A percentile compares a stretch with the other conserved stretches of the same genome.
Evolutionary conservation across 768 basidiomycete species (phyloP).

Genomic region (Gelatoporia subvermispora): DNA sequence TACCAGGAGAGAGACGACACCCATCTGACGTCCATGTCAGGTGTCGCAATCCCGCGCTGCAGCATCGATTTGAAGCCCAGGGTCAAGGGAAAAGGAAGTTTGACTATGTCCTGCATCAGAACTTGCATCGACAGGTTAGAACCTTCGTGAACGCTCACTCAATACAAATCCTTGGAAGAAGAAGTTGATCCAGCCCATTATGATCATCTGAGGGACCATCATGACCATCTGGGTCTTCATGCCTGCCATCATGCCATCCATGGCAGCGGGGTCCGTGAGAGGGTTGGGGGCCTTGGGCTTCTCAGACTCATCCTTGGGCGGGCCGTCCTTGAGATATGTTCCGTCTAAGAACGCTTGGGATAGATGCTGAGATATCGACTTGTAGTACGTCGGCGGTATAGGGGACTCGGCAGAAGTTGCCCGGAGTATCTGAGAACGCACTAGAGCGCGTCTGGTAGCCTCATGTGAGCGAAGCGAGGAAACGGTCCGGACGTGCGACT

Average conservation of each 20-base stretch:
- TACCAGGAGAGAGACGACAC: slow-evolving; percentile 99
- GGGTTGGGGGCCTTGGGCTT: slow-evolving; percentile 67
- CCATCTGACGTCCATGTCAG: slow-evolving; percentile 98
- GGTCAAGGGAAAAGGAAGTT: slow-evolving; percentile 94
- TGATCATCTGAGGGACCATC: slow-evolving; percentile 98
- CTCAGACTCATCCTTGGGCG: slow-evolving; percentile 55
- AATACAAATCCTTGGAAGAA: slow-evolving; percentile 99
- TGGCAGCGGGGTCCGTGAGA: slow-evolving; percentile 81
- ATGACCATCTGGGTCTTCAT: slow-evolving; percentile 99
- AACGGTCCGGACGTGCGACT: slow-evolving; percentile 28
- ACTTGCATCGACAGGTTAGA: not conserved
- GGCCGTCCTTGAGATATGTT: slow-evolving; percentile 82
- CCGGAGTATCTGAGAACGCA: slow-evolving; percentile 80
- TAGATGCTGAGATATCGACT: slow-evolving; percentile 69
- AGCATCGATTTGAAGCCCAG: slow-evolving; percentile 98
- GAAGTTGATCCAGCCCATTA: slow-evolving; percentile 99
- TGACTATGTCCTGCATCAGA: slow-evolving; percentile 48
- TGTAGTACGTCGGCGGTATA: slow-evolving; percentile 68
- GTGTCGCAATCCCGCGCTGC: slow-evolving; percentile 90
- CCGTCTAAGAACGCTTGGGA: slow-evolving; percentile 69
- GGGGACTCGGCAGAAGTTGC: slow-evolving; percentile 78
- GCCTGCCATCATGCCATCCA: slow-evolving; percentile 98
- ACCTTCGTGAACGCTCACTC: slow-evolving; percentile 53
- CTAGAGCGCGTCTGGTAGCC: slow-evolving; percentile 58
- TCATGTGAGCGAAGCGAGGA: slow-evolving; percentile 1